Conservation (phyloP, 2,329 filamentous ascomycete genomes). For the Fusarium marasasianum region DNA sequence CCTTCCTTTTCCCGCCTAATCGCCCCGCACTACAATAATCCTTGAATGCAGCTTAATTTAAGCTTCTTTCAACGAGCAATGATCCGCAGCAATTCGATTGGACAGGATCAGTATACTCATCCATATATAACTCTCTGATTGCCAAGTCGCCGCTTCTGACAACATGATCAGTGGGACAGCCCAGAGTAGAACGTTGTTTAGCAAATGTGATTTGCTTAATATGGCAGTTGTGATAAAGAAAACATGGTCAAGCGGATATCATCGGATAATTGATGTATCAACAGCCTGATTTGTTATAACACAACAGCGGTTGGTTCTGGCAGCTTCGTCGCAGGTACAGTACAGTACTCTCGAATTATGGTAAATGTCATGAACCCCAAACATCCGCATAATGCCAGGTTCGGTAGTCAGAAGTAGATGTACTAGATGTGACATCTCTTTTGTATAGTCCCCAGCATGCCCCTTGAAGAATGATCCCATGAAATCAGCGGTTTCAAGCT, state of each 20-base stretch:
- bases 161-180: not conserved
- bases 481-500: not conserved
- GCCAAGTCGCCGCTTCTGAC: not conserved
- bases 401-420: not conserved
- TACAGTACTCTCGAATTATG: not conserved
- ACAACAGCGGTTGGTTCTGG: not conserved
- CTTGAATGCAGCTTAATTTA: constrained; percentile 34
- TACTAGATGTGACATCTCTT: not conserved
- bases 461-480: not conserved
- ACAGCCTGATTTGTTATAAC: not conserved
- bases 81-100: constrained; percentile 3
- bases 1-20: constrained; percentile 38
- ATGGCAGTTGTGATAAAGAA: not conserved
- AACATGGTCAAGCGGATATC: not conserved
- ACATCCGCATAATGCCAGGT: not conserved
- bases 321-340: not conserved
- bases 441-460: not conserved
- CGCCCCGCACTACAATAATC: constrained; percentile 18
- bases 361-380: not conserved
- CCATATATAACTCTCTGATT: not conserved
- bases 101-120: not conserved
- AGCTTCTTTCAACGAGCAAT: constrained; percentile 27
- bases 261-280: not conserved
- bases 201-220: not conserved
- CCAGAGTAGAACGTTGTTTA: not conserved